phyloP scores from a whole-genome alignment of 2,329 filamentous ascomycete species.

The Zalaria sp. region DNA sequence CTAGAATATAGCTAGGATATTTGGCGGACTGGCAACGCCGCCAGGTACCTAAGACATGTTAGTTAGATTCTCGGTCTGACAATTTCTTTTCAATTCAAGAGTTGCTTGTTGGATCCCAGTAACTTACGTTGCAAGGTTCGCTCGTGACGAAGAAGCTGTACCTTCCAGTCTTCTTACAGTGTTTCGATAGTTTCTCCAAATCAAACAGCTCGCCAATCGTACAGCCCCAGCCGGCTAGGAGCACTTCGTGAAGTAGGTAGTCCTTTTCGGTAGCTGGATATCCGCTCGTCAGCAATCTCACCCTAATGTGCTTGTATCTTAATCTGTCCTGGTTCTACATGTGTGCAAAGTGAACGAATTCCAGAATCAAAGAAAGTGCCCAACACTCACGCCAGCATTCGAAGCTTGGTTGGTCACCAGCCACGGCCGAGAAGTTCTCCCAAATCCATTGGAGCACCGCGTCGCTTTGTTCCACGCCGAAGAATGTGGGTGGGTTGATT shows the following conservation, averaged over 20 bases:
- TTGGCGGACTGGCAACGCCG: slow-evolving; percentile 23
- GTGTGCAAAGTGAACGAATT: too few relatives aligned
- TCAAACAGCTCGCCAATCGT: slow-evolving; percentile 39
- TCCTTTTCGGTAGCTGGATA: slow-evolving; percentile 17
- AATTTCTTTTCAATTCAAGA: too few relatives aligned
- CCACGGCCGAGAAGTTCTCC: slow-evolving; percentile 23
- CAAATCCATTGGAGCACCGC: slow-evolving; percentile 28
- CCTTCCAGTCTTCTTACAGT: slow-evolving; percentile 23
- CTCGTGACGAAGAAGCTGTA: slow-evolving; percentile 36
- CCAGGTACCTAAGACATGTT: slow-evolving; percentile 13
- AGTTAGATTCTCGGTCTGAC: not conserved
- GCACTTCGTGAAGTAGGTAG: slow-evolving; percentile 29
- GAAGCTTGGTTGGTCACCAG: slow-evolving; percentile 23
- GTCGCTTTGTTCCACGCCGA: slow-evolving; percentile 33
- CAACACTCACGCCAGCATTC: slow-evolving; percentile 19
- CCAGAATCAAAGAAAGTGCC: not conserved
- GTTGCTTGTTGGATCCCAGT: too few relatives aligned
- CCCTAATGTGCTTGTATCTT: too few relatives aligned
- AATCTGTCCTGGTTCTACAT: too few relatives aligned
- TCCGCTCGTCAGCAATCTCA: not conserved
- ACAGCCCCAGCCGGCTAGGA: slow-evolving; percentile 35
- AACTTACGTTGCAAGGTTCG: slow-evolving; percentile 30
- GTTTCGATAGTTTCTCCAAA: slow-evolving; percentile 28
- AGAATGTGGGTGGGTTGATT: slow-evolving; percentile 27
- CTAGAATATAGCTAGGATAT: slow-evolving; percentile 24